Conservation (phyloP, 176 grass and related monocot genomes). For the Themeda triandra region DNA sequence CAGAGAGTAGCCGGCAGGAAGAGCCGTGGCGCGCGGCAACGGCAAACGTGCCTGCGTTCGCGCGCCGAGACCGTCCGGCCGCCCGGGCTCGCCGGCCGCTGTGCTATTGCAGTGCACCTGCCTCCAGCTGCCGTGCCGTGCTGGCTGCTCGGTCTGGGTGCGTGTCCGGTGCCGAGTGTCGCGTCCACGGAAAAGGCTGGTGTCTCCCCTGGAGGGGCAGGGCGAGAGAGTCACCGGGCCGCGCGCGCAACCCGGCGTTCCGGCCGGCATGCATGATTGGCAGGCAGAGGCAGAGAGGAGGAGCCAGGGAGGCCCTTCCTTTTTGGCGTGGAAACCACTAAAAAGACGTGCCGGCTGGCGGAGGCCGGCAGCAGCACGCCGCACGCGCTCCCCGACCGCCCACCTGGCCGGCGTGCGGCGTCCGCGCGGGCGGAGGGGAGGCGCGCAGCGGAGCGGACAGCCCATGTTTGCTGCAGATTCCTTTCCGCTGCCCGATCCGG, state of each 20-base stretch:
- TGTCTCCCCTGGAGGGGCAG: constrained; percentile 41
- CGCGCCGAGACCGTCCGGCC: background rate
- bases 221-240: background rate
- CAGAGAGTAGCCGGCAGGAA: background rate
- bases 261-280: constrained; percentile 7
- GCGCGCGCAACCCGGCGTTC: background rate
- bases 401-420: background rate
- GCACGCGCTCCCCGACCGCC: background rate
- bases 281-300: background rate
- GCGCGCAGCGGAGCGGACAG: constrained; percentile 1
- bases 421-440: background rate
- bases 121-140: background rate
- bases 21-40: background rate
- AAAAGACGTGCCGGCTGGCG: constrained; percentile 32
- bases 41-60: background rate
- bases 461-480: constrained; percentile 42
- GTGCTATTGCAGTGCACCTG: background rate
- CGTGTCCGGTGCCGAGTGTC: constrained; percentile 11
- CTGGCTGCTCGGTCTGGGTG: background rate
- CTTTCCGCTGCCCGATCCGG: constrained; percentile 24
- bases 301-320: background rate
- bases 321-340: constrained; percentile 20
- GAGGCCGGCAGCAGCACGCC: background rate
- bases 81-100: background rate
- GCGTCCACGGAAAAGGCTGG: constrained; percentile 19